phyloP scores from a whole-genome alignment of 2,329 filamentous ascomycete species.

The Fusarium proliferatum region DNA sequence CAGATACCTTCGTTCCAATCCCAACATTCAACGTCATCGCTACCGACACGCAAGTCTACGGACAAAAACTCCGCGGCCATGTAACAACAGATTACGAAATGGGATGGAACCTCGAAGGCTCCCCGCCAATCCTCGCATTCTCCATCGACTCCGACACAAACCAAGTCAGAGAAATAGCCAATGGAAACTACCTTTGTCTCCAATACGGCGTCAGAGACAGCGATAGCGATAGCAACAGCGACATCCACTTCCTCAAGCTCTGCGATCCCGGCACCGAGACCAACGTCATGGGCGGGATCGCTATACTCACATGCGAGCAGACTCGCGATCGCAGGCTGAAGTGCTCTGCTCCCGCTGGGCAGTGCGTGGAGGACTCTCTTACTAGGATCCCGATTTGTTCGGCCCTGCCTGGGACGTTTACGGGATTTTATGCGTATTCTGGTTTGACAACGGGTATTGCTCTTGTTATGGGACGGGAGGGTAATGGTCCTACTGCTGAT shows the following conservation, averaged over 20 bases:
- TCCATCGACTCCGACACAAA: not conserved
- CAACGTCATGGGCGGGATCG: not conserved
- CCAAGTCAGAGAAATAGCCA: not conserved
- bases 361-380: not conserved
- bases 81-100: not conserved
- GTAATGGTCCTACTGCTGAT: not conserved
- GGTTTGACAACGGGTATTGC: rapidly evolving
- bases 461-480: not conserved
- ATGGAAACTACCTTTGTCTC: not conserved
- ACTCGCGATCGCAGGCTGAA: not conserved
- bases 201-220: not conserved
- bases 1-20: not conserved
- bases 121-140: not conserved
- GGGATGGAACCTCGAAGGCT: not conserved
- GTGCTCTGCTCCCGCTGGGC: not conserved
- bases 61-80: not conserved
- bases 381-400: not conserved
- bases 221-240: too few species aligned
- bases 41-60: not conserved
- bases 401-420: not conserved
- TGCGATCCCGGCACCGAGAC: not conserved
- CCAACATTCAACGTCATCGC: not conserved
- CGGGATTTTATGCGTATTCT: not conserved
- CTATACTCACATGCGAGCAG: not conserved
- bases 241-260: not conserved